These are phyloP conservation scores for Ceratocystis eucalypticola DNA, from an alignment of 2,329 filamentous ascomycete species.

Conservation along the genomic window DNA sequence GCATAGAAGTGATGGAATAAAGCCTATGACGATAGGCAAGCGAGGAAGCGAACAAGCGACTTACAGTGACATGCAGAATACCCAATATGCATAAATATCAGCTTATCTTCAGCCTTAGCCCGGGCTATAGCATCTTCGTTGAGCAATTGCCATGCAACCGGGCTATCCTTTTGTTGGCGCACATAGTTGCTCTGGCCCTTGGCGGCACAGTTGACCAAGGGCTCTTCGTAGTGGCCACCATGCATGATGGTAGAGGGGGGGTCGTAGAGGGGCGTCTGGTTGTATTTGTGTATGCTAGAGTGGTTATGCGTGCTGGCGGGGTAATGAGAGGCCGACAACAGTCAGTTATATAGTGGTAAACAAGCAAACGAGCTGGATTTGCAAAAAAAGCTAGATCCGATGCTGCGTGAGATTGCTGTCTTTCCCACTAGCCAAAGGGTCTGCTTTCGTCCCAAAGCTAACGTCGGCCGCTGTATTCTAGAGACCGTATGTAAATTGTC, in stretches of 20 bases:
- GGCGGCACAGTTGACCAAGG: constrained; percentile 26
- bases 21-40: too few relatives aligned
- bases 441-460: background rate
- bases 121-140: constrained; percentile 61
- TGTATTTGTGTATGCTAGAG: too few relatives aligned
- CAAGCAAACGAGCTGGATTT: too few relatives aligned
- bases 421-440: background rate
- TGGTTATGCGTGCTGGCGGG: too few relatives aligned
- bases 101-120: constrained; percentile 68
- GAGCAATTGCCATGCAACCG: constrained; percentile 85
- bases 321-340: too few relatives aligned
- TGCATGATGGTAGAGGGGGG: constrained; percentile 10
- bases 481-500: background rate
- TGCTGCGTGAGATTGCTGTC: too few relatives aligned
- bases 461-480: background rate
- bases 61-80: constrained; percentile 91
- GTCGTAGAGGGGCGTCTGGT: background rate
- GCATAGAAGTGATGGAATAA: background rate
- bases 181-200: constrained; percentile 42
- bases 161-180: constrained; percentile 62
- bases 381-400: too few relatives aligned
- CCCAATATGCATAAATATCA: constrained; percentile 88
- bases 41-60: constrained; percentile 26
- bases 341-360: too few relatives aligned
- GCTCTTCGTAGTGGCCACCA: constrained; percentile 1